Percentiles rank a stretch among this genome's conserved stretches.
Conservation (phyloP, 106 monocot species). For the Phalaenopsis equestris region DNA sequence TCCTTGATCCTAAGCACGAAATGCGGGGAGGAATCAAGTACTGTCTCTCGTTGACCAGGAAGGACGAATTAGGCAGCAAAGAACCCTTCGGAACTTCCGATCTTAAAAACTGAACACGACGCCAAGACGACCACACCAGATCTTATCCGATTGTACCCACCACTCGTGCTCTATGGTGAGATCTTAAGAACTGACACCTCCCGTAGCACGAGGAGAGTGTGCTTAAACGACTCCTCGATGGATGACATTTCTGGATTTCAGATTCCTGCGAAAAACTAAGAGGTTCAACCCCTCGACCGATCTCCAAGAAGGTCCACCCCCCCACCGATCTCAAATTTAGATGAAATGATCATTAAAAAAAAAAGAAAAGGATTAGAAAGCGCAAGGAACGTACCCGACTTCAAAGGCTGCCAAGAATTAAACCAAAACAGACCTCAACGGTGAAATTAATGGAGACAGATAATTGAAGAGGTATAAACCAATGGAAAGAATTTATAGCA, state of each 20-base stretch:
- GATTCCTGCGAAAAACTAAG: background rate
- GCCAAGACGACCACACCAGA: slow-evolving; percentile 96
- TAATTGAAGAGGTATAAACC: too few relatives aligned
- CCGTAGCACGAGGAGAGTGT: slow-evolving; percentile 89
- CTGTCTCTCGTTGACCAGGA: slow-evolving; percentile 75
- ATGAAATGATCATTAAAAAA: too few relatives aligned
- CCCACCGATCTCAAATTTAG: background rate
- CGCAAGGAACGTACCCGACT: too few relatives aligned
- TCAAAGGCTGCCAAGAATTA: too few relatives aligned
- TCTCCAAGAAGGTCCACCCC: too few relatives aligned
- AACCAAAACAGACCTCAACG: too few relatives aligned
- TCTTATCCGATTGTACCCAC: slow-evolving; percentile 94
- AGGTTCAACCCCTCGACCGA: background rate
- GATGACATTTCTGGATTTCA: slow-evolving; percentile 13
- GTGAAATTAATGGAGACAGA: too few relatives aligned
- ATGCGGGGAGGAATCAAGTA: slow-evolving; percentile 84
- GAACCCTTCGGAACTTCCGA: slow-evolving; percentile 64
- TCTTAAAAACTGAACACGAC: slow-evolving; percentile 95
- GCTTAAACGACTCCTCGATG: slow-evolving; percentile 73
- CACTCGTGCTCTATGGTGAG: slow-evolving; percentile 76
- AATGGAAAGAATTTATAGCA: too few relatives aligned
- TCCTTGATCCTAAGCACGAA: slow-evolving; percentile 94
- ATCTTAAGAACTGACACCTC: slow-evolving; percentile 98
- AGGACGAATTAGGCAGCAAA: slow-evolving; percentile 84
- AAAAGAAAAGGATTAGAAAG: too few relatives aligned